phyloP scores from a whole-genome alignment of 75 land plant species.

The Ceratopteris richardii region DNA sequence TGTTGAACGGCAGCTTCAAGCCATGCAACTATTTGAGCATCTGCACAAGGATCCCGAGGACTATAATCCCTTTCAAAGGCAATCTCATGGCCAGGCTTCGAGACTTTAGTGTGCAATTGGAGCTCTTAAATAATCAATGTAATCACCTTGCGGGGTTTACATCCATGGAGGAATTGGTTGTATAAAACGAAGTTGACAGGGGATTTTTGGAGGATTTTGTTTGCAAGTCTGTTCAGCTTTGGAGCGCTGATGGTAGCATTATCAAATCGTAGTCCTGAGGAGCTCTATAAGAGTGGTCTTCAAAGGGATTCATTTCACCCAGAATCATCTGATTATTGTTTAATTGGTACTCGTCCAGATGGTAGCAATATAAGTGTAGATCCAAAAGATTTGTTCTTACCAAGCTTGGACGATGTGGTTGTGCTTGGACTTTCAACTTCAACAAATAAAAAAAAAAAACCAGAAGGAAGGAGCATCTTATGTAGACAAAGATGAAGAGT shows the following conservation, averaged over 20 bases:
- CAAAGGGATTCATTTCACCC: constrained; percentile 31
- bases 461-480: background rate
- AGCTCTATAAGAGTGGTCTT: constrained; percentile 31
- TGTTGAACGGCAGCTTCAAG: constrained; percentile 20
- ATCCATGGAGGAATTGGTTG: constrained; percentile 30
- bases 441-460: no score
- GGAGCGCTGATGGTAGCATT: constrained; percentile 30
- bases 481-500: constrained; percentile 35
- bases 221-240: constrained; percentile 17
- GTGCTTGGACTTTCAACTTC: no score
- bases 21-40: constrained; percentile 28
- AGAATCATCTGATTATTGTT: constrained; percentile 27
- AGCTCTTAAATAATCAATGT: background rate
- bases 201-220: constrained; percentile 15
- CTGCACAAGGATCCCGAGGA: no score
- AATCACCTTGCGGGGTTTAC: constrained; percentile 19
- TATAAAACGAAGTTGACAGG: constrained; percentile 16
- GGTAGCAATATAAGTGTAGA: constrained; percentile 30
- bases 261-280: constrained; percentile 31
- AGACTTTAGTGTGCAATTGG: no score
- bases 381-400: constrained; percentile 19
- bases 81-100: constrained; percentile 5
- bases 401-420: constrained; percentile 1
- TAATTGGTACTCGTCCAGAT: constrained; percentile 31
- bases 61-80: no score